Conservation (phyloP, 2,329 filamentous ascomycete genomes). For the Fusarium tjaetaba region DNA sequence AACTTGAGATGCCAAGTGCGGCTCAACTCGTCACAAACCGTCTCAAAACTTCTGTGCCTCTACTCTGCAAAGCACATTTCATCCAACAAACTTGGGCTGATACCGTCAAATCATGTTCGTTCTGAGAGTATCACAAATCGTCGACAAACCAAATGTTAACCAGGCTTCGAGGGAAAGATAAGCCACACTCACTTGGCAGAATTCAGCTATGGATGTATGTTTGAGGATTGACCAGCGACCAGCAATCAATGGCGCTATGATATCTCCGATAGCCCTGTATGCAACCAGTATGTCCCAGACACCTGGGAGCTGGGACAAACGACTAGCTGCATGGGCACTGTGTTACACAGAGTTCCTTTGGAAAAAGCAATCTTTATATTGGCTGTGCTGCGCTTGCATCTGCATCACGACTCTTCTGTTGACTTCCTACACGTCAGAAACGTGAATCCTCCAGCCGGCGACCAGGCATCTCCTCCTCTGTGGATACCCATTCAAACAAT, state of each 20-base stretch:
- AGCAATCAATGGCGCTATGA: slow-evolving; percentile 1
- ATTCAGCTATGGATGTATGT: not conserved
- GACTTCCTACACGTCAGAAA: not conserved
- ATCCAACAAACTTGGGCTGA: not conserved
- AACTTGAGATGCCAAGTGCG: slow-evolving; percentile 1
- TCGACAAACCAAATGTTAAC: slow-evolving; percentile 1
- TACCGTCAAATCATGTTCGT: not conserved
- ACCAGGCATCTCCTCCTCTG: not conserved
- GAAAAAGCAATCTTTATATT: slow-evolving; percentile 12
- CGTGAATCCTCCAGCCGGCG: slow-evolving; percentile 6
- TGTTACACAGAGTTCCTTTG: not conserved
- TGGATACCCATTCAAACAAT: slow-evolving; percentile 29
- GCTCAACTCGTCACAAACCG: slow-evolving; percentile 6
- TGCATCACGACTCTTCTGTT: not conserved
- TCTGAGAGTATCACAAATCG: not conserved
- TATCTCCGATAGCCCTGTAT: slow-evolving; percentile 24
- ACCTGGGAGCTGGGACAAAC: slow-evolving; percentile 9
- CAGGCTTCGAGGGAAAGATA: slow-evolving; percentile 8
- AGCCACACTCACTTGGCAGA: slow-evolving; percentile 4
- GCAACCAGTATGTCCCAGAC: slow-evolving; percentile 10
- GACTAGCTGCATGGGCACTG: not conserved
- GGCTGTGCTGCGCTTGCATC: slow-evolving; percentile 9
- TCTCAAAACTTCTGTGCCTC: slow-evolving; percentile 6
- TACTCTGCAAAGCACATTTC: slow-evolving; percentile 3
- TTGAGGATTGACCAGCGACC: not conserved